Evolutionary conservation across 2,329 filamentous ascomycete species (phyloP).

Genomic region (Aspergillus niger): DNA sequence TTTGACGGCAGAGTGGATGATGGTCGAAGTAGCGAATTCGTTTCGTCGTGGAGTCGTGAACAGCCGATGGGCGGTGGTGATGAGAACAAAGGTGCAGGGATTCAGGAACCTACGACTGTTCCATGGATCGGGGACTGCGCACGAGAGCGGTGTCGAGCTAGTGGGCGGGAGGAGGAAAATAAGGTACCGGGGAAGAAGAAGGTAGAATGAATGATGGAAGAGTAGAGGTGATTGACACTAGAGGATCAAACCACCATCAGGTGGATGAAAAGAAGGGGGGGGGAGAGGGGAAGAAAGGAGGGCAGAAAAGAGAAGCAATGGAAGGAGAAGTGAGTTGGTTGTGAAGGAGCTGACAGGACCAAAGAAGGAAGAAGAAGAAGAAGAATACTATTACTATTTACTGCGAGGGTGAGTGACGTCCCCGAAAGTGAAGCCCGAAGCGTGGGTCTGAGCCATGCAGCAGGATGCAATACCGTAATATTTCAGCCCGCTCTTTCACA

Average conservation of each 20-base stretch:
- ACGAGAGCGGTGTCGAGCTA: slow-evolving; percentile 1
- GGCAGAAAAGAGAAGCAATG: slow-evolving; percentile 1
- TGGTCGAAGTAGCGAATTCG: slow-evolving; percentile 6
- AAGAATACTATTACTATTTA: neutral
- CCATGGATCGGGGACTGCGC: slow-evolving; percentile 16
- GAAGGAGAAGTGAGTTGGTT: slow-evolving; percentile 4
- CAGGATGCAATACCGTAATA: slow-evolving; percentile 1
- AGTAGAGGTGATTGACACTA: neutral
- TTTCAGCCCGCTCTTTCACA: slow-evolving; percentile 1
- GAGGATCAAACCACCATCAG: neutral
- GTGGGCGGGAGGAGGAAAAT: slow-evolving; percentile 4
- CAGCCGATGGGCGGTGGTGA: neutral
- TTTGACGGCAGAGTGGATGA: neutral
- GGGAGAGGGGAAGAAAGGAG: neutral
- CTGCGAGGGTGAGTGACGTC: slow-evolving; percentile 1
- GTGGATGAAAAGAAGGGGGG: slow-evolving; percentile 1
- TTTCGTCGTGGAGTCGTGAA: slow-evolving; percentile 19
- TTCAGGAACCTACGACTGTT: slow-evolving; percentile 15
- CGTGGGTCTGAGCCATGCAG: slow-evolving; percentile 8
- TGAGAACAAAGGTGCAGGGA: slow-evolving; percentile 1
- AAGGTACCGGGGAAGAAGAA: slow-evolving; percentile 19
- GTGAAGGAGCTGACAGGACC: neutral
- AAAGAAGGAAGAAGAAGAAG: neutral
- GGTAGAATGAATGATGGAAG: slow-evolving; percentile 17
- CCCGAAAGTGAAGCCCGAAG: slow-evolving; percentile 14